These are phyloP conservation scores for Quercus agrifolia DNA, from an alignment of 306 rosid genomes.

Conservation along the genomic window DNA sequence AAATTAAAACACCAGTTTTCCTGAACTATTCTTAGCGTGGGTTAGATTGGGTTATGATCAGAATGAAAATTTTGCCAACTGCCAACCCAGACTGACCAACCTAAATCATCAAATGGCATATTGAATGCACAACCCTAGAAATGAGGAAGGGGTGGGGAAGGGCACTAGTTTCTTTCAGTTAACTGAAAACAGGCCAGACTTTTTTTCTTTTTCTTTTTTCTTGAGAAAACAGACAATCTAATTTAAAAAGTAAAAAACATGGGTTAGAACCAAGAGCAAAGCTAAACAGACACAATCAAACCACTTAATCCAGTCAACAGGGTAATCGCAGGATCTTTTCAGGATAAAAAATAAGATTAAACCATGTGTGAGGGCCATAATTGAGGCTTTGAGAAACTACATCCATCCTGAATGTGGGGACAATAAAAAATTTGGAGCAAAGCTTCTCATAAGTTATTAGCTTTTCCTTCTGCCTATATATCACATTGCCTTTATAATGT, in stretches of 20 bases:
- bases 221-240: not conserved
- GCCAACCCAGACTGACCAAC: no score
- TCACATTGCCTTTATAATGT: not conserved
- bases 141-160: not conserved
- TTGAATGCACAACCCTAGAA: no score
- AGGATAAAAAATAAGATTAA: not conserved
- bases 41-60: no score
- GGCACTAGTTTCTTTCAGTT: not conserved
- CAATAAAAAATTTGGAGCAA: not conserved
- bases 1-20: no score
- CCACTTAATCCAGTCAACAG: not conserved
- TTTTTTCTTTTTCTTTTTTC: no score
- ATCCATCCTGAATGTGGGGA: not conserved
- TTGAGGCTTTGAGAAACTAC: not conserved
- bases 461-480: not conserved
- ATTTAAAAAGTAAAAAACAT: not conserved
- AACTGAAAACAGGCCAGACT: not conserved
- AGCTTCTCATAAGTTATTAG: not conserved
- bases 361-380: not conserved
- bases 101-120: no score
- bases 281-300: not conserved
- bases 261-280: not conserved
- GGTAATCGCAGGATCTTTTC: not conserved
- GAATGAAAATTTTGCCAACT: no score
- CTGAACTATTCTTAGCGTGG: no score